Evolutionary conservation across 2,329 filamentous ascomycete genomes (phyloP).

Genomic region (Daldinia sp.): DNA sequence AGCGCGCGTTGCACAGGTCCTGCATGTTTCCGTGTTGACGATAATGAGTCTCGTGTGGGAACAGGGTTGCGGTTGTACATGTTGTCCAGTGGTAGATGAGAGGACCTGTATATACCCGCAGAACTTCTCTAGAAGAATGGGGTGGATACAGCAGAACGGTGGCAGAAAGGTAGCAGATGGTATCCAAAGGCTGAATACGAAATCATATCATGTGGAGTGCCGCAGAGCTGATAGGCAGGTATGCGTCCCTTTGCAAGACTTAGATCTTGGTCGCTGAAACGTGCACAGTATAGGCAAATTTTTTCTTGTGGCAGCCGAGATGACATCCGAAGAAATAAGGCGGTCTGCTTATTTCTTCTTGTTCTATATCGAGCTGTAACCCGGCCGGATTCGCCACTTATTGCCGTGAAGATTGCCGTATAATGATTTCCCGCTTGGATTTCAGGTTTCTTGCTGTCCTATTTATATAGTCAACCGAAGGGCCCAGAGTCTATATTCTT

Average conservation of each 20-base stretch:
- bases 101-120: constrained; percentile 46
- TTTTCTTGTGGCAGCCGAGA: constrained; percentile 46
- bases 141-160: constrained; percentile 36
- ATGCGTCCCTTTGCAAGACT: constrained; percentile 41
- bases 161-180: constrained; percentile 19
- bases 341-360: constrained; percentile 16
- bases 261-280: constrained; percentile 42
- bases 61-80: constrained; percentile 35
- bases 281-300: constrained; percentile 40
- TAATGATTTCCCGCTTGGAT: neutral
- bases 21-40: constrained; percentile 51
- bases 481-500: neutral
- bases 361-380: constrained; percentile 16
- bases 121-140: constrained; percentile 35
- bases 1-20: constrained; percentile 45
- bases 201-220: constrained; percentile 44
- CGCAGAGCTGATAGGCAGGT: constrained; percentile 40
- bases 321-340: constrained; percentile 38
- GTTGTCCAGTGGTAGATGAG: constrained; percentile 41
- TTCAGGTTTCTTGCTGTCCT: constrained; percentile 14
- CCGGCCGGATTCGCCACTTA: constrained; percentile 4
- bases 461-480: constrained; percentile 20
- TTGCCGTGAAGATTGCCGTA: neutral
- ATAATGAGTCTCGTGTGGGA: constrained; percentile 52
- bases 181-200: constrained; percentile 39